phyloP scores from a whole-genome alignment of 1,284 basidiomycete species.

The Leccinum variabile region DNA sequence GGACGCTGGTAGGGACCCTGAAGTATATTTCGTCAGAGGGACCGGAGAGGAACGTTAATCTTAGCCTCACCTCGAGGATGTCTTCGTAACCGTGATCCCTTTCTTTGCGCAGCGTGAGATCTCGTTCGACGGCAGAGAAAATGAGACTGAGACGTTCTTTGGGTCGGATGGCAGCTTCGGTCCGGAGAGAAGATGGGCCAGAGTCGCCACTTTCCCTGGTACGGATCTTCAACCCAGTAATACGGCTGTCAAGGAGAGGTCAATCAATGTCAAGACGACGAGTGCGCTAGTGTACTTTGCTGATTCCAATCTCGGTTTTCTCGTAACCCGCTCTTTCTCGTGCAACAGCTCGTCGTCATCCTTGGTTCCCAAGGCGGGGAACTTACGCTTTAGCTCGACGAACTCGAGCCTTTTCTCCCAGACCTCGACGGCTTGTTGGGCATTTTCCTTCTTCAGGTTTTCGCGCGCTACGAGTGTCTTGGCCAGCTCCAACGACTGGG shows the following conservation, averaged over 20 bases:
- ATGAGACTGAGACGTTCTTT: slow-evolving; percentile 67
- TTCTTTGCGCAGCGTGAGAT: slow-evolving; percentile 68
- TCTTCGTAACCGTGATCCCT: slow-evolving; percentile 86
- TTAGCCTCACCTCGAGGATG: slow-evolving; percentile 64
- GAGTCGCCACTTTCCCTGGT: slow-evolving; percentile 43
- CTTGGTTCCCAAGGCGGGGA: slow-evolving; percentile 65
- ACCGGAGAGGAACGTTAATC: background rate
- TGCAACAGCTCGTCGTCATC: slow-evolving; percentile 82
- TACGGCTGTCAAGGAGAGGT: slow-evolving; percentile 38
- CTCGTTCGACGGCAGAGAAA: slow-evolving; percentile 65
- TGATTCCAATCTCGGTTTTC: slow-evolving; percentile 50
- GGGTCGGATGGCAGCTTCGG: slow-evolving; percentile 55
- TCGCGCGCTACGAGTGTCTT: slow-evolving; percentile 73
- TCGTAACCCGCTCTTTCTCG: slow-evolving; percentile 69
- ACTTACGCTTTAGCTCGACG: slow-evolving; percentile 79
- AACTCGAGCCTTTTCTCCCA: slow-evolving; percentile 81
- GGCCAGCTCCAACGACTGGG: slow-evolving; percentile 72
- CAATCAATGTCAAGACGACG: background rate
- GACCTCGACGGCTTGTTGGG: slow-evolving; percentile 59
- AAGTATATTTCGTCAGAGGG: slow-evolving; percentile 4
- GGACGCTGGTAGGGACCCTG: slow-evolving; percentile 65
- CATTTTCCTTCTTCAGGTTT: slow-evolving; percentile 65
- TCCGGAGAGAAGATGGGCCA: slow-evolving; percentile 35
- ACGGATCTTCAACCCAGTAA: slow-evolving; percentile 52
- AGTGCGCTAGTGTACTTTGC: slow-evolving; percentile 38